Percentiles rank a stretch among this genome's conserved stretches.
Conservation (phyloP, 192 early-diverging fungal species). For the Podila epigama region DNA sequence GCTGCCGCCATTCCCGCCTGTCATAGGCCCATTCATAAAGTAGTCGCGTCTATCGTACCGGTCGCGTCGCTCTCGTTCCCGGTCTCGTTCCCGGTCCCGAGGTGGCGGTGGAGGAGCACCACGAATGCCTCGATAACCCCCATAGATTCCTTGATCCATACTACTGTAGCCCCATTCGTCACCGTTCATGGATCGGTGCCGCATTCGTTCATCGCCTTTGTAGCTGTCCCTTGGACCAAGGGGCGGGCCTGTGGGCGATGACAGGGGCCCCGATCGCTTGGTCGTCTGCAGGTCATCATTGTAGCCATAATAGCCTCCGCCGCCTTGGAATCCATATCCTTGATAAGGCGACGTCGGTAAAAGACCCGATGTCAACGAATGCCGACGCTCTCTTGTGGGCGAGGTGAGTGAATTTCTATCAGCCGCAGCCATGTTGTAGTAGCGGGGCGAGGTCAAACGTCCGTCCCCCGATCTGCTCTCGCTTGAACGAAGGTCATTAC, state of each 20-base stretch:
- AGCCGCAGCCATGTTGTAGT: conserved; percentile 10
- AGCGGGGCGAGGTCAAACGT: conserved; percentile 27
- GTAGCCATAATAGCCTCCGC: conserved; percentile 5
- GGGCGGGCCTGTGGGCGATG: conserved; percentile 17
- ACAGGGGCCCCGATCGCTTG: conserved; percentile 23
- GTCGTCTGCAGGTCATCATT: conserved; percentile 8
- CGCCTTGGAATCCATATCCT: background rate
- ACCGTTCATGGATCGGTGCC: conserved; percentile 38
- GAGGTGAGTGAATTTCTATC: conserved; percentile 5
- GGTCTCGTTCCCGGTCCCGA: conserved; percentile 33
- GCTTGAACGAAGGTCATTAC: background rate
- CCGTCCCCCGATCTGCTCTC: background rate
- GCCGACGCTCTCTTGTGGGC: conserved; percentile 32
- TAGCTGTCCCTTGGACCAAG: conserved; percentile 25
- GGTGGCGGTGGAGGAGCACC: conserved; percentile 31
- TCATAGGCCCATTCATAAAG: conserved; percentile 10
- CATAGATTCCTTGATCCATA: conserved; percentile 19
- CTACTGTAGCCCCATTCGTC: conserved; percentile 38
- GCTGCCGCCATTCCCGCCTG: conserved; percentile 12
- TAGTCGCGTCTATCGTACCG: conserved; percentile 42
- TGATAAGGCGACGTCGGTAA: conserved; percentile 13
- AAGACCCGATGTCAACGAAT: conserved; percentile 17
- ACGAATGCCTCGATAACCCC: conserved; percentile 36
- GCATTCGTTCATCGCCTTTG: conserved; percentile 33
- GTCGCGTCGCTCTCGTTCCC: conserved; percentile 33